Evolutionary conservation across 371 early-diverging fungal species (phyloP), one percentile per base, ranked within the genome.

Genomic region (Actinomucor elegans): DNA sequence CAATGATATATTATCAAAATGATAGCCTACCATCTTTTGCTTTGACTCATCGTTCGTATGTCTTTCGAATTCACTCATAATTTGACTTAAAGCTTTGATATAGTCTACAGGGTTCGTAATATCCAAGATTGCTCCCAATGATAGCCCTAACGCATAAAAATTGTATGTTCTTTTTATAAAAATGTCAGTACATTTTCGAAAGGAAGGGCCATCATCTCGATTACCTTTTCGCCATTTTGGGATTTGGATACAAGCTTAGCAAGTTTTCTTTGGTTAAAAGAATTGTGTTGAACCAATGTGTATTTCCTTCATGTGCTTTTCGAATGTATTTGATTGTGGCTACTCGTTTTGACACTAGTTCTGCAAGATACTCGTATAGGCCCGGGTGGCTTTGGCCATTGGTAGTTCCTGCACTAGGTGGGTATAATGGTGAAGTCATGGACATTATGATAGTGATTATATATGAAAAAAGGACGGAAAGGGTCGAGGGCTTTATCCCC

Each of bases 251-350:
- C 48, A 71, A 58, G 28, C 49, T 37, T 5, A 24, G 37, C 20
- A 87, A 66, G 51, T 78, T 85, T 24, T 80, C 71, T 47, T 50
- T 69, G 8, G 79, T 75, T 28, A 84, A 56, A 2, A 83, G 63
- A 57, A 87, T 77, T 5, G 86, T 73, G 43, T 84, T 86, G 54
- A 82, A 78, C 78, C 79, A 82, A 43, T 79, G 78, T 2, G 80
- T 78, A 33, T 57, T 73, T 9, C 82, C 82, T 55, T 79, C 77
- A 61, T 82, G 80, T 11, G 75, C 71, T 27, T 70, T 74, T 37
- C 81, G 61, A 26, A 87, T 73, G 62, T 87, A 86, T 43, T 74
- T 74, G 36, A 87, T 79, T 9, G 88, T 87, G 9, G 83, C 79
- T 17, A 84, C 77, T 34, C 88, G 77, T 64, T 85, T 86, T 24